A percentile compares a stretch with the other conserved stretches of the same genome.
Conservation (phyloP, 371 early-diverging fungal species). For the Synchytrium microbalum region DNA sequence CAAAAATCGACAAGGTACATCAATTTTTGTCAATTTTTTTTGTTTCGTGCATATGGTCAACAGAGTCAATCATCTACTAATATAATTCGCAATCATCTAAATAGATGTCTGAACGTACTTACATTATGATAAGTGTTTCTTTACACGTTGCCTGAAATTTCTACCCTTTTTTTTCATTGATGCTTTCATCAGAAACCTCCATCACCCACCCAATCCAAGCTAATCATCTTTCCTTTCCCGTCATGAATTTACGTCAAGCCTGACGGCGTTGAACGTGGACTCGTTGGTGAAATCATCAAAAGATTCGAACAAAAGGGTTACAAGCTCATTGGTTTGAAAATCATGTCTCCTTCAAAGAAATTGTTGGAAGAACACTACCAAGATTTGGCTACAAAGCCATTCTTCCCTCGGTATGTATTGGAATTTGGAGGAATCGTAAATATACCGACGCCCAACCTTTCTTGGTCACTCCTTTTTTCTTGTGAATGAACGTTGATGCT, state of each 20-base stretch:
- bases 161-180: not conserved
- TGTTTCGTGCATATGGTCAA: not conserved
- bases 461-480: not conserved
- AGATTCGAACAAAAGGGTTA: conserved; percentile 55
- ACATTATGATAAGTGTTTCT: conserved; percentile 26
- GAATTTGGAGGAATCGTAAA: not conserved
- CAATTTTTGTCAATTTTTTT: not conserved
- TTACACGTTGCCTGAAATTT: not conserved
- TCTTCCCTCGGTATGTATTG: conserved; percentile 70
- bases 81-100: not conserved
- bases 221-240: not conserved
- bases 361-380: conserved; percentile 89
- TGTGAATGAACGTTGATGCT: not conserved
- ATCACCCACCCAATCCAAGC: not conserved
- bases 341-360: conserved; percentile 41
- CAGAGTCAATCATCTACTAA: not conserved
- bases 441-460: not conserved
- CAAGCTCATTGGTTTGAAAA: conserved; percentile 75
- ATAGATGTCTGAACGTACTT: conserved; percentile 27
- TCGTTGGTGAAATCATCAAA: conserved; percentile 59
- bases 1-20: not conserved
- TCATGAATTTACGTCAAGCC: conserved; percentile 24
- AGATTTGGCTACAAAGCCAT: conserved; percentile 86
- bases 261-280: conserved; percentile 27
- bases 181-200: not conserved